A percentile compares a stretch with the other conserved stretches of the same genome.
Evolutionary conservation across 768 basidiomycete genomes (phyloP).

Genomic region (Pleurotus eryngii): DNA sequence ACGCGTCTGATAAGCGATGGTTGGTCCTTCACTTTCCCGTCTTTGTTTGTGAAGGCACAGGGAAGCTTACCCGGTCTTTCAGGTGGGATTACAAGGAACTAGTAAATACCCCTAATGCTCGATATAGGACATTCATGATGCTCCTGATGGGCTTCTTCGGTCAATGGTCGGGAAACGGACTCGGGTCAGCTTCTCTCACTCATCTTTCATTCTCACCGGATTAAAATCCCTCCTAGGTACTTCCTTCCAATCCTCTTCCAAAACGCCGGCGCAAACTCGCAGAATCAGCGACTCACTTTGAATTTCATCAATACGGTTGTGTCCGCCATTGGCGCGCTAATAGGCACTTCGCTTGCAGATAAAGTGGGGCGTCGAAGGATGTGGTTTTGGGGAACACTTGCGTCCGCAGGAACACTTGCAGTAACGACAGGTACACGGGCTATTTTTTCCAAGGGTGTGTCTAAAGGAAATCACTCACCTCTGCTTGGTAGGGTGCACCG

Average conservation of each 20-base stretch:
- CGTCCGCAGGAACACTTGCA: constrained; percentile 34
- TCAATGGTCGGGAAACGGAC: constrained; percentile 55
- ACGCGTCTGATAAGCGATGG: constrained; percentile 58
- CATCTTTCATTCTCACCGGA: neutral
- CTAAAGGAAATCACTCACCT: neutral
- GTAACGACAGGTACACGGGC: constrained; percentile 33
- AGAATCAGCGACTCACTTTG: constrained; percentile 35
- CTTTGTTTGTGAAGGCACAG: too few species aligned
- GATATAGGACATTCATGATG: constrained; percentile 45
- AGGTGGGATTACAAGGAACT: constrained; percentile 53
- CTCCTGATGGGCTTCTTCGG: constrained; percentile 54
- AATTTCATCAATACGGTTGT: constrained; percentile 42
- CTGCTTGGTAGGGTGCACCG: constrained; percentile 30
- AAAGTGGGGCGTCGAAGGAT: constrained; percentile 41
- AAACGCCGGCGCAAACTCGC: constrained; percentile 35
- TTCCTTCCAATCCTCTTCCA: constrained; percentile 41
- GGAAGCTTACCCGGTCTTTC: neutral
- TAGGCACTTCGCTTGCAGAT: constrained; percentile 39
- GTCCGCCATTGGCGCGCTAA: constrained; percentile 35
- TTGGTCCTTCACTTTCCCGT: constrained; percentile 18
- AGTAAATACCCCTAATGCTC: constrained; percentile 42
- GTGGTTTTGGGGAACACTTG: constrained; percentile 47
- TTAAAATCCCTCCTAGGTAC: constrained; percentile 22
- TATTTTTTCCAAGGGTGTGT: neutral
- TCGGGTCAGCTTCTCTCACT: constrained; percentile 35